Percentiles rank a stretch among this genome's conserved stretches.
These are phyloP conservation scores for Phlebopus sp. DNA, from an alignment of 1,284 basidiomycete genomes.

Conservation along the genomic window DNA sequence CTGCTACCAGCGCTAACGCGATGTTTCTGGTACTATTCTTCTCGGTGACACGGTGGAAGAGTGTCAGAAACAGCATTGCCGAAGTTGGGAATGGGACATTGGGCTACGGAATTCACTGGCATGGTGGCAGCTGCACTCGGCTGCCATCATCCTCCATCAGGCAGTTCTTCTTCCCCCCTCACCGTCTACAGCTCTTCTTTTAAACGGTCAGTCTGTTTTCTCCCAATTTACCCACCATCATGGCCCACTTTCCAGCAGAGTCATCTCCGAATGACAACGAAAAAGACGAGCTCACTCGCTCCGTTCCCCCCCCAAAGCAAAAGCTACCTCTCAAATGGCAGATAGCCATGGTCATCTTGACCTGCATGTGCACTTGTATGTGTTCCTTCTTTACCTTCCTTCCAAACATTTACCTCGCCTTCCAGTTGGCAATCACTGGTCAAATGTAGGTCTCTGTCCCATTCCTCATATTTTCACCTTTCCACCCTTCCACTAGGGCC, in stretches of 20 bases:
- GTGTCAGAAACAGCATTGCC: not conserved
- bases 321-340: constrained; percentile 29
- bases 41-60: not conserved
- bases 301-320: constrained; percentile 5
- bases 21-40: no score
- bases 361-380: constrained; percentile 34
- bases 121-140: not conserved
- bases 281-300: no score
- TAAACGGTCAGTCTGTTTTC: not conserved
- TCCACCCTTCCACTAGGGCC: constrained; percentile 28
- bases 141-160: not conserved
- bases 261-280: no score
- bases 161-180: not conserved
- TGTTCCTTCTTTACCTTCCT: not conserved
- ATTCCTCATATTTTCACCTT: not conserved
- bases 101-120: not conserved
- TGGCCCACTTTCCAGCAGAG: not conserved
- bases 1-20: no score
- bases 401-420: not conserved
- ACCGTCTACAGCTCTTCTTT: not conserved
- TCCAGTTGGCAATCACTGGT: constrained; percentile 47
- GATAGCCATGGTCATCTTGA: constrained; percentile 27
- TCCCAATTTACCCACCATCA: not conserved
- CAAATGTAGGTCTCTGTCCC: constrained; percentile 35
- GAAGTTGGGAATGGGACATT: not conserved